These are phyloP conservation scores for Ustilaginoidea virens DNA, from an alignment of 2,329 filamentous ascomycete species.

Conservation along the genomic window DNA sequence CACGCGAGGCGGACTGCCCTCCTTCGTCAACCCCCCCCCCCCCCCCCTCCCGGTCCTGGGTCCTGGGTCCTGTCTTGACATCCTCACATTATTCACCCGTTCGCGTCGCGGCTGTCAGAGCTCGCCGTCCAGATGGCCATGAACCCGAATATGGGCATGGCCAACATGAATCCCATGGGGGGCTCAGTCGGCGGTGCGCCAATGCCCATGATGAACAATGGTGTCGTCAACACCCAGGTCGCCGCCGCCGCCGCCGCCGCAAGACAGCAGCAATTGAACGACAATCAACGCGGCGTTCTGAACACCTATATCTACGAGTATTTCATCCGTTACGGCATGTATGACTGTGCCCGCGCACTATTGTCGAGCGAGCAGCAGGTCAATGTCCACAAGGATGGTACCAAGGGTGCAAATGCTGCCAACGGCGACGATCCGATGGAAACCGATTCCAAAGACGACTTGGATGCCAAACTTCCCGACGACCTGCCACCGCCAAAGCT, in stretches of 20 bases:
- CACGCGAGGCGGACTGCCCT: conserved; percentile 4
- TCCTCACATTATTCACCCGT: conserved; percentile 3
- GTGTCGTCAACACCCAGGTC: conserved; percentile 19
- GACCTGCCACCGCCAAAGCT: conserved; percentile 67
- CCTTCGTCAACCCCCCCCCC: conserved; percentile 8
- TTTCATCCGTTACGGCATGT: conserved; percentile 74
- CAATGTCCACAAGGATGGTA: conserved; percentile 52
- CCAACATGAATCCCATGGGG: conserved; percentile 53
- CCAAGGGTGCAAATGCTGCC: conserved; percentile 50
- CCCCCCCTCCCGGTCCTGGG: too few species aligned
- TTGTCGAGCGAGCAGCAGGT: conserved; percentile 50
- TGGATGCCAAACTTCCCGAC: conserved; percentile 57
- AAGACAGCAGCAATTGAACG: conserved; percentile 25
- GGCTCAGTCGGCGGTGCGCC: conserved; percentile 45
- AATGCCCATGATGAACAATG: conserved; percentile 53
- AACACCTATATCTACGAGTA: conserved; percentile 90
- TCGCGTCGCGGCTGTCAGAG: conserved; percentile 4
- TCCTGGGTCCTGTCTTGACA: too few species aligned
- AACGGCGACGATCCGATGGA: conserved; percentile 72
- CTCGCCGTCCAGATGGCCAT: conserved; percentile 21
- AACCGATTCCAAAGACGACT: conserved; percentile 65
- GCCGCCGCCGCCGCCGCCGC: conserved; percentile 16
- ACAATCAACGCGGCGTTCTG: conserved; percentile 40
- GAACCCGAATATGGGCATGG: conserved; percentile 51
- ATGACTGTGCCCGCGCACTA: conserved; percentile 65